Base-by-base conservation (phyloP, 1,139 yeast genomes). In the Sugiyamaella japonica region DNA sequence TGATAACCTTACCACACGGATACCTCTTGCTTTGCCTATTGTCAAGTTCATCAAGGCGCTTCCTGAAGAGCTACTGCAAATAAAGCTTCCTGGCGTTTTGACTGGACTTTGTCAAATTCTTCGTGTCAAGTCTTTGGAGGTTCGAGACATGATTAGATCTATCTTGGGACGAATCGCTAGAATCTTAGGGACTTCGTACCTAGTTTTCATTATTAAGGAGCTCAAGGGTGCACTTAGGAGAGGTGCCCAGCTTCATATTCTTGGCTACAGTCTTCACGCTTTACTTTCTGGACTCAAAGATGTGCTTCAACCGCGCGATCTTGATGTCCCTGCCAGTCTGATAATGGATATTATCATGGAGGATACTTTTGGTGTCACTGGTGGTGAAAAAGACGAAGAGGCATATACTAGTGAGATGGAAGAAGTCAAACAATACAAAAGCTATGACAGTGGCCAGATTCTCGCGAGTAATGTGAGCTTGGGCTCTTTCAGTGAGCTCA, bases 311-410 rank as follows among this genome's bases (percentile, higher is more conserved):
- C 87, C 81, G 58, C 95, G 96, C 5, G 96, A 88, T 59, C 73
- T 93, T 48, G 93, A 90, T 68, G 86, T 82, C 20, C 79, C 86
- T 20, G 80, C 85, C 7, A 73, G 73, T 2, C 63, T 86, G 51
- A 73, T 91, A 15, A 84, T 86, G 59, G 84, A 82, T 28, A 76
- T 90, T 36, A 79, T 91, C 36, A 91, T 93, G 96, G 96, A 90
- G 66, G 97, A 93, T 66, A 81, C 84, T 2, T 91, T 93, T 71
- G 99, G 99, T 15, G 82, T 86, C 5, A 89, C 96, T 7, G 96
- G 97, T 38, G 86, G 86, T 66, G 99, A 93, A 67, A 93, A 95
- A 68, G 99, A 93, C 62, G 91, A 95, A 13, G 97, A 90, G 59
- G 97, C 91, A 28, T 93, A 93, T 66, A 82, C 81, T 52, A 85